Evolutionary conservation across 2,329 filamentous ascomycete genomes (phyloP).

Genomic region (Gnomoniopsis sp.): DNA sequence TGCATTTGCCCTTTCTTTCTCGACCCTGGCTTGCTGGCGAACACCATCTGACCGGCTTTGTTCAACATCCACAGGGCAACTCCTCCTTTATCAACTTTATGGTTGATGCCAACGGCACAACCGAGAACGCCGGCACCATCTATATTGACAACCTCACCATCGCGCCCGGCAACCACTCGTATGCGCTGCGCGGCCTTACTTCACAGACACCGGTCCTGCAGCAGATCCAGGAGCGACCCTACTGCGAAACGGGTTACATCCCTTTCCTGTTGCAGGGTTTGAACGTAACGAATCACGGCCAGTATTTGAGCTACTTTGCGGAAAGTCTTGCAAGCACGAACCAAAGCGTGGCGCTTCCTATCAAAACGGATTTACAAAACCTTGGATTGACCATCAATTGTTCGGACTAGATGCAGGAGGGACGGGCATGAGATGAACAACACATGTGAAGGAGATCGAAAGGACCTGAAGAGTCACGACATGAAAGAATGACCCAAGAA

Average conservation of each 20-base stretch:
- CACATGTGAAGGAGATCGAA: too few species aligned
- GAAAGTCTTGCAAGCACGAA: conserved; percentile 50
- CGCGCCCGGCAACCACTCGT: conserved; percentile 54
- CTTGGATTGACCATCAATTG: conserved; percentile 13
- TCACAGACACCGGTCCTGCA: conserved; percentile 46
- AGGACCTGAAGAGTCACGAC: too few species aligned
- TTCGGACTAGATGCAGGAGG: neutral
- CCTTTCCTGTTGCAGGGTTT: conserved; percentile 54
- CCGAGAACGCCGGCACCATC: conserved; percentile 47
- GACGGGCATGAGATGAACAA: too few species aligned
- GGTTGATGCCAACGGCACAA: conserved; percentile 31
- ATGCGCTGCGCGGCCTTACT: conserved; percentile 52
- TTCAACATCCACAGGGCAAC: conserved; percentile 51
- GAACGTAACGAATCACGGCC: conserved; percentile 46
- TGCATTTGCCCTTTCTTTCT: neutral
- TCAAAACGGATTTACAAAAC: conserved; percentile 38
- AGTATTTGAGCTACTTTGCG: conserved; percentile 54
- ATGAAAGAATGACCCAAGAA: too few species aligned
- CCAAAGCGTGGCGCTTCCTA: conserved; percentile 50
- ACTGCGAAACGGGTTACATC: conserved; percentile 53
- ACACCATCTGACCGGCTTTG: neutral
- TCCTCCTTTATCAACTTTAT: conserved; percentile 58
- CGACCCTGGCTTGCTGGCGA: neutral
- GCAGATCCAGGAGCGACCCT: conserved; percentile 37
- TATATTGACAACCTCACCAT: conserved; percentile 58